These are phyloP conservation scores for barrel medic (Medicago truncatula) DNA, from an alignment of 306 rosid genomes.

Conservation along the genomic window MtrunA17r5.0-ANR NC_053046.1:11714501-11715000, in stretches of 20 bases:
- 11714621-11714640: background rate
- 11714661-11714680: background rate
- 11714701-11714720: background rate
- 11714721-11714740: background rate
- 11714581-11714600: constrained; percentile 10
- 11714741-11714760: background rate
- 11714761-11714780: background rate
- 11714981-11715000: constrained; percentile 64
- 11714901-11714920: background rate
- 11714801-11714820: background rate
- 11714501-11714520: constrained; percentile 9
- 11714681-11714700: background rate
- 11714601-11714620: constrained; percentile 21
- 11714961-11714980: constrained; percentile 80
- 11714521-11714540: constrained; percentile 29
- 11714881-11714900: background rate
- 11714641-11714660: background rate
- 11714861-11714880: background rate
- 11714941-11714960: constrained; percentile 40
- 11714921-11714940: constrained; percentile 26
- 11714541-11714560: background rate
- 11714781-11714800: background rate
- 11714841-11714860: background rate
- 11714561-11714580: constrained; percentile 10
- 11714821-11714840: background rate